Base-by-base conservation (phyloP, 768 basidiomycete genomes). In the Termitomyces sp. region DNA sequence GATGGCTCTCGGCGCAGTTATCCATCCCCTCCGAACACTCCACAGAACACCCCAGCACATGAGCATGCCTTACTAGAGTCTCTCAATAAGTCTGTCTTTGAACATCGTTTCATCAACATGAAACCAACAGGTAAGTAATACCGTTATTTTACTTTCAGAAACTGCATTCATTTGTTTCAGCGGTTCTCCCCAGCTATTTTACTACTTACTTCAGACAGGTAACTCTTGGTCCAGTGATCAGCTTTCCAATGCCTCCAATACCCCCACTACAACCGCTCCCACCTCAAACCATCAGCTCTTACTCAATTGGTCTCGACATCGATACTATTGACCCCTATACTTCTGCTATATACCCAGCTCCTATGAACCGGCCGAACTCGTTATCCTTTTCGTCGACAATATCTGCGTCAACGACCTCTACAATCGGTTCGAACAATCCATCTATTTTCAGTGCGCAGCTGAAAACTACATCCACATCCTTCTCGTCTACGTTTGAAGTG, bases 21-120 rank as follows among this genome's bases (percentile, higher is more conserved):
- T 56, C 69, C 73, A 46, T 71, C 78, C 26, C 70, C 70, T 58
- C 69, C 72, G 26, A 61, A 69, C 56, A 68, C 73, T 34, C 69
- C 72, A 14, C 62, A 66, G 52, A 63, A 69, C 39, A 60, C 65
- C 37, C 72, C 79, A 43, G 60, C 72, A 57, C 88, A 91, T 67
- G 88, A 89, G 59, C 88, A 91, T 66, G 86, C 82, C 20, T 67
- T 90, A 22, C 76, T 90, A 24, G 87, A 91, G 65, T 84, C 82
- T 16, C 72, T 91, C 54, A 85, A 81, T 69, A 77, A 78, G 60
- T 81, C 86, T 61, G 82, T 89, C 39, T 90, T 85, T 65, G 84
- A 85, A 63, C 81, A 80, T 59, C 81, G 88, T 5, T 89, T 90
- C 63, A 86, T 91, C 63, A 89, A 89, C 65, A 73, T 80, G 62